These are phyloP conservation scores for Vaccinium macrocarpon DNA, from an alignment of 148 eudicot species.

Conservation along the genomic window DNA sequence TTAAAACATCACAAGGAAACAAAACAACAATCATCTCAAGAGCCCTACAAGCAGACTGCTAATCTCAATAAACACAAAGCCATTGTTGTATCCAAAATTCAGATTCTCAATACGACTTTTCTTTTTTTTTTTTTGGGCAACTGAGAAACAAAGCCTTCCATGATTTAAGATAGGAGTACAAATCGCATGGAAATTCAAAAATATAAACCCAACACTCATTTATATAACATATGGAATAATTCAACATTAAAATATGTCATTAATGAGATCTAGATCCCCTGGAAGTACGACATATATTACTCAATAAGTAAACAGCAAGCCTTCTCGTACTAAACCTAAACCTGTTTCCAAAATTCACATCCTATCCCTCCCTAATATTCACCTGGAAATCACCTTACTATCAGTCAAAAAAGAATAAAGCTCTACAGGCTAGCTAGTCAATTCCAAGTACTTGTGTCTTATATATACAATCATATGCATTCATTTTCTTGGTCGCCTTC, in stretches of 20 bases:
- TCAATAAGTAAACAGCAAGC: conserved; percentile 2
- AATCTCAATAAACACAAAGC: not conserved
- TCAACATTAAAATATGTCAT: not conserved
- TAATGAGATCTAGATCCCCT: not conserved
- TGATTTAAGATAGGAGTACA: not conserved
- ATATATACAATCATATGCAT: not conserved
- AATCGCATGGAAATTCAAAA: not conserved
- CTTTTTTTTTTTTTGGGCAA: not conserved
- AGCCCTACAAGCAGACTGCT: no score
- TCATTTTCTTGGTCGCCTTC: not conserved
- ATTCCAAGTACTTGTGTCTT: not conserved
- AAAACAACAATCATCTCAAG: no score
- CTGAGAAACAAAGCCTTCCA: not conserved
- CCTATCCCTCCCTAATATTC: not conserved
- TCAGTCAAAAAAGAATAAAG: conserved; percentile 15
- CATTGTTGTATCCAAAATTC: not conserved
- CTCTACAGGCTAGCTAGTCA: conserved; percentile 11
- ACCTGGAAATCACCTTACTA: conserved; percentile 16
- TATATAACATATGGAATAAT: not conserved
- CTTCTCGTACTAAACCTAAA: conserved; percentile 3
- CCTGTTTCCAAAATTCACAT: conserved; percentile 4
- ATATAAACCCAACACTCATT: not conserved
- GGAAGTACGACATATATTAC: not conserved
- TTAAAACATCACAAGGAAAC: not conserved
- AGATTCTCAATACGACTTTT: not conserved